phyloP scores from a whole-genome alignment of 176 grass and related monocot species.

The Triticum timopheevii region DNA sequence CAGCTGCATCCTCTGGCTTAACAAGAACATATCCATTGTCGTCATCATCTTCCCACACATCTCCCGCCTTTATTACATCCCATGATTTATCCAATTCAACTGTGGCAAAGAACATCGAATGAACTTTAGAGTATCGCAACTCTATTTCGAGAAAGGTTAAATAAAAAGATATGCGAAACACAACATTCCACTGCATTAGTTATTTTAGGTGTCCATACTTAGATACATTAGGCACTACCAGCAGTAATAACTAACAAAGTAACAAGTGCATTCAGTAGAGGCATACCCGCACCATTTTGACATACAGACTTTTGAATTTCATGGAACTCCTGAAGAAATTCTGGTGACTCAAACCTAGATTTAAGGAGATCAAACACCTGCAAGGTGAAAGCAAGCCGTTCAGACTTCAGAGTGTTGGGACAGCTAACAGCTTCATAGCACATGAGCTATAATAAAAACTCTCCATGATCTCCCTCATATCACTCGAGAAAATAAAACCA shows the following conservation, averaged over 20 bases:
- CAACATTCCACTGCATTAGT: neutral
- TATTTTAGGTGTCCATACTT: neutral
- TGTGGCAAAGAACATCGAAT: constrained; percentile 16
- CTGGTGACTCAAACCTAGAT: constrained; percentile 77
- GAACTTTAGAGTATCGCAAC: neutral
- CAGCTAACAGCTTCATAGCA: neutral
- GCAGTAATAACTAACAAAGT: neutral
- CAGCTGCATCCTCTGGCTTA: constrained; percentile 78
- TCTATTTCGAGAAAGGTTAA: neutral
- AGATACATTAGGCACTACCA: neutral
- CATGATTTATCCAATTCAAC: constrained; percentile 65
- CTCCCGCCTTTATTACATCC: constrained; percentile 63
- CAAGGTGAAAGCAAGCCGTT: constrained; percentile 27
- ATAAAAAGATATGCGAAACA: neutral
- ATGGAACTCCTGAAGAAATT: constrained; percentile 73
- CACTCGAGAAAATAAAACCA: neutral
- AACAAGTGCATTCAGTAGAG: neutral
- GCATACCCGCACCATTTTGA: constrained; percentile 51
- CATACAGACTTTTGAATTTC: constrained; percentile 49
- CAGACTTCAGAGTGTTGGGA: neutral
- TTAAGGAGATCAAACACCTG: constrained; percentile 76
- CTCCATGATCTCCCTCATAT: neutral
- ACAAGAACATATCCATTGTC: constrained; percentile 89
- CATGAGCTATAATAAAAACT: neutral
- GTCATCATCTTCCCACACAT: constrained; percentile 60